A percentile compares a stretch with the other conserved stretches of the same genome.
These are phyloP conservation scores for Hanseniaspora lachancei DNA, from an alignment of 805 yeast genomes.

Conservation along the genomic window DNA sequence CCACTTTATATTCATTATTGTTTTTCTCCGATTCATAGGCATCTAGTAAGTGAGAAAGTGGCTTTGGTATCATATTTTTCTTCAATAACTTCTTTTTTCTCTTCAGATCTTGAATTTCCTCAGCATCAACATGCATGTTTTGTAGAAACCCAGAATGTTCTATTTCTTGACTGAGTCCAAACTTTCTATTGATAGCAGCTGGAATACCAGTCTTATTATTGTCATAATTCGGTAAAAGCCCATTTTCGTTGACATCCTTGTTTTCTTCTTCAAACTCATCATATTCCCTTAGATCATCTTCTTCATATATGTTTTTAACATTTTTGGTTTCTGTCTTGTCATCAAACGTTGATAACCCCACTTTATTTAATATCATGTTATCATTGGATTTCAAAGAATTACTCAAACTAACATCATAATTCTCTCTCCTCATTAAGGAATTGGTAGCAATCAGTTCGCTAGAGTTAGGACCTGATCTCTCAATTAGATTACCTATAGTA, in stretches of 20 bases:
- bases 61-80: constrained; percentile 41
- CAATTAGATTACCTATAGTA: constrained; percentile 47
- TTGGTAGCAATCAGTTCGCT: constrained; percentile 37
- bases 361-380: background rate
- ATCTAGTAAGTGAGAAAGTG: constrained; percentile 37
- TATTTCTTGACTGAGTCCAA: constrained; percentile 23
- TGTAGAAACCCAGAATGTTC: constrained; percentile 29
- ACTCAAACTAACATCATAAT: background rate
- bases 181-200: constrained; percentile 42
- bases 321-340: background rate
- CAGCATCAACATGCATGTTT: constrained; percentile 28
- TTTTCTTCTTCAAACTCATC: background rate
- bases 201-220: constrained; percentile 39
- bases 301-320: background rate
- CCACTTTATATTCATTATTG: constrained; percentile 8
- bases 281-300: background rate
- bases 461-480: constrained; percentile 52
- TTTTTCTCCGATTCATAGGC: constrained; percentile 24
- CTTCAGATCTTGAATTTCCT: constrained; percentile 38
- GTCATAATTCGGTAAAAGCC: background rate
- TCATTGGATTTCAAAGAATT: background rate
- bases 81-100: constrained; percentile 40
- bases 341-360: background rate
- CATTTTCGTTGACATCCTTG: background rate
- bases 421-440: background rate